Evolutionary conservation across 139 green algal species (phyloP), one percentile per base, ranked within the genome.

Genomic region (Diplosphaera chodatii): DNA sequence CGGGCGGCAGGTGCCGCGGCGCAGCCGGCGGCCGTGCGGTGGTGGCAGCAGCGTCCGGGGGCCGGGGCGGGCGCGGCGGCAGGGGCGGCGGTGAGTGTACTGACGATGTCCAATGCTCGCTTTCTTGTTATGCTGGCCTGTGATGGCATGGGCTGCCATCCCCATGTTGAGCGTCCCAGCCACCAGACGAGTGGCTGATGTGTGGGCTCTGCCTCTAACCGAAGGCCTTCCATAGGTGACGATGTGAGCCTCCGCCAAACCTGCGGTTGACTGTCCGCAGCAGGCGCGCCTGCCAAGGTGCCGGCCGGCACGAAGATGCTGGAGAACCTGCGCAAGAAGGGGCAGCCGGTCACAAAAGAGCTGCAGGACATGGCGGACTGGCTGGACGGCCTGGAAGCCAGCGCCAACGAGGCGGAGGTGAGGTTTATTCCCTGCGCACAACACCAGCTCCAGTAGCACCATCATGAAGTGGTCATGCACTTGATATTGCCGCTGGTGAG

Each of bases 361-460:
- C 65, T 86, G 80, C 68, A 88, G 67, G 63, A 75, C 30, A 90
- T 92, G 86, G 91, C 91, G 10, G 71, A 78, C 28, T 85, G 78
- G 74, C 75, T 97, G 79, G 91, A 97, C 69, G 77, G 84, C 21
- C 83, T 93, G 83, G 86, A 90, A 25, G 71, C 63, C 18, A 69
- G 32, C 1, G 64, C 48, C 1, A 77, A 69, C 32, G 69, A 28
- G 0, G 64, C 48, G 0, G 80, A 69, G 66, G 79, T 66, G 28
- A 68, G 55, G 18, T 32, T 74, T 28, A 0, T 20, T 28, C n/a
- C n/a, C n/a, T n/a, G n/a, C n/a, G n/a, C n/a, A n/a, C n/a, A n/a
- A n/a, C n/a, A n/a, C n/a, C n/a, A n/a, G n/a, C n/a, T n/a, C n/a
- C n/a, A n/a, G n/a, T n/a, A n/a, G n/a, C n/a, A n/a, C n/a, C n/a